These are phyloP conservation scores for Hebeloma cylindrosporum DNA, from an alignment of 768 basidiomycete species.

Conservation along the genomic window DNA sequence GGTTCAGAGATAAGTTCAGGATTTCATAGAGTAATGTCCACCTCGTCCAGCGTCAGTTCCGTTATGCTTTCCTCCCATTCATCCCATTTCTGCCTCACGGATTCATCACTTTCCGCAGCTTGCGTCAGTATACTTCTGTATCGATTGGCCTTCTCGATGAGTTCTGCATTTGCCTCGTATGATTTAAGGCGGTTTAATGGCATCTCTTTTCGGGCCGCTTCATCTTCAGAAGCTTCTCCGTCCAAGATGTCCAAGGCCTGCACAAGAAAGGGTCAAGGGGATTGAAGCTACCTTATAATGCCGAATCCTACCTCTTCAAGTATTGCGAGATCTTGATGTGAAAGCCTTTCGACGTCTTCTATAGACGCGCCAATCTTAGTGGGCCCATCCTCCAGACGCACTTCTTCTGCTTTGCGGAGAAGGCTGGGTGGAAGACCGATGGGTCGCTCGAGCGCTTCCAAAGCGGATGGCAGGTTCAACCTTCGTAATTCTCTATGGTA, in stretches of 20 bases:
- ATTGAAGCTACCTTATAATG: slow-evolving; percentile 2
- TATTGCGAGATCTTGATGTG: slow-evolving; percentile 56
- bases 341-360: slow-evolving; percentile 69
- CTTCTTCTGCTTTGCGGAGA: slow-evolving; percentile 81
- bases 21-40: slow-evolving; percentile 35
- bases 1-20: not conserved
- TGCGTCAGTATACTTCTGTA: slow-evolving; percentile 72
- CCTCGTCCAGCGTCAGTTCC: slow-evolving; percentile 65
- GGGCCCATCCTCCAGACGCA: slow-evolving; percentile 76
- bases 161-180: slow-evolving; percentile 72
- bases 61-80: slow-evolving; percentile 79
- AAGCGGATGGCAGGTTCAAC: slow-evolving; percentile 78
- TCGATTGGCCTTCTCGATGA: slow-evolving; percentile 67
- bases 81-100: slow-evolving; percentile 82
- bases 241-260: slow-evolving; percentile 92
- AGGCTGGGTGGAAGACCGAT: slow-evolving; percentile 88
- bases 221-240: slow-evolving; percentile 84
- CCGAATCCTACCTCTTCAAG: slow-evolving; percentile 67
- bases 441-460: slow-evolving; percentile 86
- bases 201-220: slow-evolving; percentile 56
- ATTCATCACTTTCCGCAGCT: slow-evolving; percentile 73
- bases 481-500: slow-evolving; percentile 57
- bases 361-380: slow-evolving; percentile 68
- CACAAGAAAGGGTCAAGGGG: not conserved
- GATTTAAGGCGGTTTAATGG: slow-evolving; percentile 61